Evolutionary conservation across 1,284 basidiomycete species (phyloP).

Genomic region (Microbotryum intermedium): DNA sequence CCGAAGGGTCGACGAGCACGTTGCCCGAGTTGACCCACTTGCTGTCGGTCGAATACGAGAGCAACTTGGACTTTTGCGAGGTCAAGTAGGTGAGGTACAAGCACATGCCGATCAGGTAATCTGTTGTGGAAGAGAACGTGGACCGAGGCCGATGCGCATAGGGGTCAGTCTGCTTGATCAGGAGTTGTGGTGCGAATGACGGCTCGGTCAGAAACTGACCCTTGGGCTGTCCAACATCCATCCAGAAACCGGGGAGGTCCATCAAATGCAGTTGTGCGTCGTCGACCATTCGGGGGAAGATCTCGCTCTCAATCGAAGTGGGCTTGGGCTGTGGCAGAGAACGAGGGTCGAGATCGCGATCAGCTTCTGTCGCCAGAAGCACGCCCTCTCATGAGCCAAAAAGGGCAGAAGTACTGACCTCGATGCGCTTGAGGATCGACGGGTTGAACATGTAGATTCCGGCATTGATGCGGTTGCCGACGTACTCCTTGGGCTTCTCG

Average conservation of each 20-base stretch:
- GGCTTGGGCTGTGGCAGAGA: slow-evolving; percentile 35
- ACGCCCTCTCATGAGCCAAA: too few relatives aligned
- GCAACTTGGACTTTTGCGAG: slow-evolving; percentile 40
- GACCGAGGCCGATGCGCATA: not conserved
- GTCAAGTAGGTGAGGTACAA: slow-evolving; percentile 47
- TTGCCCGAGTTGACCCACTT: slow-evolving; percentile 30
- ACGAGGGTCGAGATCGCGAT: not conserved
- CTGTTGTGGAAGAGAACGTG: not conserved
- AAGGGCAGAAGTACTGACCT: slow-evolving; percentile 34
- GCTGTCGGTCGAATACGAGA: slow-evolving; percentile 43
- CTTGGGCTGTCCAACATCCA: slow-evolving; percentile 50
- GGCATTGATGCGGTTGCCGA: slow-evolving; percentile 50
- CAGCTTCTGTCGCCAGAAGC: not conserved
- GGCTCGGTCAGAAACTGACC: not conserved
- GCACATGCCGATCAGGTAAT: slow-evolving; percentile 43
- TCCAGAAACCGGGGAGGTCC: slow-evolving; percentile 49
- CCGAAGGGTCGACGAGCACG: slow-evolving; percentile 35
- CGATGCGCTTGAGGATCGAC: slow-evolving; percentile 45
- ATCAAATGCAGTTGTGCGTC: slow-evolving; percentile 47
- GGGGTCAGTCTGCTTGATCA: not conserved
- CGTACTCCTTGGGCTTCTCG: slow-evolving; percentile 49
- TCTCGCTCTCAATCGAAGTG: slow-evolving; percentile 49
- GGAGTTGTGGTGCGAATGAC: not conserved
- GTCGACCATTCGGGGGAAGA: slow-evolving; percentile 47
- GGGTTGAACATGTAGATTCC: slow-evolving; percentile 53